Base-by-base conservation (phyloP, 2,329 filamentous ascomycete species). In the Fonsecaea pugnacius region DNA sequence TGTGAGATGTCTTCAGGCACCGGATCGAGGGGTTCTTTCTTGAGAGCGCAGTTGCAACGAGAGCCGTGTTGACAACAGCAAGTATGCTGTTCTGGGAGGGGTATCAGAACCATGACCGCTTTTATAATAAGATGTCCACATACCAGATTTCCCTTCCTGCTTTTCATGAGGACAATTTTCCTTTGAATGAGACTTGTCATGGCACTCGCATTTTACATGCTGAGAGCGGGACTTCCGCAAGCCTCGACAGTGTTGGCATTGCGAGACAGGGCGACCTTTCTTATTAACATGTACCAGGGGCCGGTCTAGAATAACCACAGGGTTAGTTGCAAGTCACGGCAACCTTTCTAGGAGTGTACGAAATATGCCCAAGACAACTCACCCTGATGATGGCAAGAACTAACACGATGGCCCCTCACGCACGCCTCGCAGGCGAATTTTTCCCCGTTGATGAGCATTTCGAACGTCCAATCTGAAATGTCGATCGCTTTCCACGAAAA, bases 361-460 rank as follows among this genome's bases (percentile, higher is more conserved):
- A 67, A 53, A 55, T 5, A 62, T 72, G 63, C 74, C 72, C 68
- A 27, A 18, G 18, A 46, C 18, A 12, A 85, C 91, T 83, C 87
- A 96, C 93, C 92, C 78, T 87, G 86, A 80, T 99, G 95, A 78
- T 94, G 92, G 84, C 95, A 99, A 78, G 95, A 96, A 89, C 93
- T 98, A 77, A 99, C 95, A 77, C 95, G 91, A 83, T 99, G 95
- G 76, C 95, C 95, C 80, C 95, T 91, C 77, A 99, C 92, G 82
- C 95, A 99, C 81, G 93, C 93, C 82, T 96, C 91, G 84, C 94
- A 98, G 80, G 94, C 94, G 83, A 87, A 98, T 84, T 98, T 98
- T 83, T 96, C 92, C 79, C 94, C 94, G 84, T 96, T 89, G 78
- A 93, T 91, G 78, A 93, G 84, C 91, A 93, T 93, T 7, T 54